Base-by-base conservation (phyloP, 768 basidiomycete genomes). In the Favolaschia claudopus region DNA sequence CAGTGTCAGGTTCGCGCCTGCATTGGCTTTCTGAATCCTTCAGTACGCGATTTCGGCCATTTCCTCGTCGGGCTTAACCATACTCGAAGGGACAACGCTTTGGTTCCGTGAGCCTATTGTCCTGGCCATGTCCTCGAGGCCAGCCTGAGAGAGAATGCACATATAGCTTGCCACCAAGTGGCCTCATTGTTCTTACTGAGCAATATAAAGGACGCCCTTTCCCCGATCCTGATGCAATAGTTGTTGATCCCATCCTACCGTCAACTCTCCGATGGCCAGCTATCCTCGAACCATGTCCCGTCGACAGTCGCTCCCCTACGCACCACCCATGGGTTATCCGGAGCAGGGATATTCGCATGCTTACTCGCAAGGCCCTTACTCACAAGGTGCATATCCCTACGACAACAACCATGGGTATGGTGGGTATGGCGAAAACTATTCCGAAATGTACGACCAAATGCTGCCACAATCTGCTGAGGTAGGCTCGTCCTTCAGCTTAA, bases 391-490 rank as follows among this genome's bases (percentile, higher is more conserved):
- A 43, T 80, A 79, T 32, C 38, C 60, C 5, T 59, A n/a, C n/a
- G n/a, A n/a, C n/a, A n/a, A n/a, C n/a, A n/a, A n/a, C n/a, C n/a
- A n/a, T n/a, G n/a, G n/a, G n/a, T n/a, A n/a, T n/a, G n/a, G n/a
- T n/a, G n/a, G n/a, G n/a, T n/a, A 60, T 47, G 67, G 68, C 27
- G 60, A 76, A 58, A 71, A 73, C 39, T 72, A 76, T 32, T 74
- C 77, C 49, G 68, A 70, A 29, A 69, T 76, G 15, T 83, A 86
- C 67, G 79, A 84, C 7, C 74, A 77, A 43, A 59, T 76, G 19
- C 60, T 71, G 28, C 74, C 58, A 33, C 74, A 72, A 34, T 55
- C 56, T 13, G 46, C 46, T 27, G 80, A 83, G 44, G 85, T 85
- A 63, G 63, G 77, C 69, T 25, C 39, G 52, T 44, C 29, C 27